phyloP scores from a whole-genome alignment of 176 grass and related monocot species.

The Poa annua region DNA sequence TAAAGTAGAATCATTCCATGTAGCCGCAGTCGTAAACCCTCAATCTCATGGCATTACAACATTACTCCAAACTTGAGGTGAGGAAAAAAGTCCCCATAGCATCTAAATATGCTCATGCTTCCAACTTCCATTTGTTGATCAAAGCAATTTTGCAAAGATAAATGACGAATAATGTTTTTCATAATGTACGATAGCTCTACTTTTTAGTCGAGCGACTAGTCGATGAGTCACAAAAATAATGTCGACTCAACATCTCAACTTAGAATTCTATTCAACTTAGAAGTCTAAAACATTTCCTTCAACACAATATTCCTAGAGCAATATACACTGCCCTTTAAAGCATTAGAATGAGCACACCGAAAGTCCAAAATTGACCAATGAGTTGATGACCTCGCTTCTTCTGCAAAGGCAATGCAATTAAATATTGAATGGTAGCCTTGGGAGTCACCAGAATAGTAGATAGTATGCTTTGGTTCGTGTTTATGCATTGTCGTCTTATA shows the following conservation, averaged over 20 bases:
- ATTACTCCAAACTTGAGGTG: not conserved
- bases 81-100: constrained; percentile 1
- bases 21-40: constrained; percentile 8
- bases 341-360: constrained; percentile 3
- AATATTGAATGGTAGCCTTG: not conserved
- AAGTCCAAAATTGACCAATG: constrained; percentile 4
- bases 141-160: not conserved
- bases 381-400: not conserved
- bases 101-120: constrained; percentile 5
- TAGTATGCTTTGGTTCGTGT: constrained; percentile 10
- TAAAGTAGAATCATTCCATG: constrained; percentile 23
- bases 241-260: too few species aligned
- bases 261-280: too few species aligned
- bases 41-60: not conserved
- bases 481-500: not conserved
- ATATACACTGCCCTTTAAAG: constrained; percentile 8
- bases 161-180: not conserved
- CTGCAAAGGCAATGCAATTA: constrained; percentile 32
- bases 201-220: too few species aligned
- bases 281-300: constrained; percentile 4
- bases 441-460: constrained; percentile 14
- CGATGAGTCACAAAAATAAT: too few species aligned
- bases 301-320: constrained; percentile 1
- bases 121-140: not conserved
- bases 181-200: not conserved